phyloP scores from a whole-genome alignment of 306 rosid species.

The Argentina anserina region DNA sequence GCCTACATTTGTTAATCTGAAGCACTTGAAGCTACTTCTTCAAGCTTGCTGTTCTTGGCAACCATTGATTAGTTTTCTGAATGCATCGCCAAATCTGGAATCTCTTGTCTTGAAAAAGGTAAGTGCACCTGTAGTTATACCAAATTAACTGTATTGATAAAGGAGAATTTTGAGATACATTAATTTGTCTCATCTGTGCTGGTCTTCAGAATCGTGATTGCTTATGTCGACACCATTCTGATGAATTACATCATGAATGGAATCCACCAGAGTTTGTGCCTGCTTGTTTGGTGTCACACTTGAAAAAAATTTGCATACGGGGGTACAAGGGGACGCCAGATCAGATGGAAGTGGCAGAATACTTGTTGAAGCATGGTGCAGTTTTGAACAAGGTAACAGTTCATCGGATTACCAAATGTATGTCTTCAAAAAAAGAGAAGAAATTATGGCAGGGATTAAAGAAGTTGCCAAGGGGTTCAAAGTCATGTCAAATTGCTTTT shows the following conservation, averaged over 20 bases:
- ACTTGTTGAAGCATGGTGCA: constrained; percentile 4
- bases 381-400: neutral
- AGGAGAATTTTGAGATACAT: neutral
- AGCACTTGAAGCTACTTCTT: neutral
- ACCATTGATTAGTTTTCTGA: neutral
- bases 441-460: neutral
- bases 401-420: neutral
- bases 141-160: neutral
- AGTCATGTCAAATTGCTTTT: neutral
- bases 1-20: neutral
- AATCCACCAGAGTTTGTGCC: neutral
- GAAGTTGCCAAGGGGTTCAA: neutral
- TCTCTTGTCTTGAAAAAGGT: neutral
- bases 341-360: neutral
- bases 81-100: neutral
- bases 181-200: neutral
- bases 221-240: neutral
- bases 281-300: neutral
- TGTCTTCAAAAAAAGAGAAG: neutral
- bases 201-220: neutral
- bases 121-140: neutral
- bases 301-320: neutral
- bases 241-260: neutral
- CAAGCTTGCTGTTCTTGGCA: neutral
- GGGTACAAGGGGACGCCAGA: neutral